Evolutionary conservation across 805 yeast species (phyloP), one percentile per base, ranked within the genome.

Genomic region (Nakazawaea ishiwadae): DNA sequence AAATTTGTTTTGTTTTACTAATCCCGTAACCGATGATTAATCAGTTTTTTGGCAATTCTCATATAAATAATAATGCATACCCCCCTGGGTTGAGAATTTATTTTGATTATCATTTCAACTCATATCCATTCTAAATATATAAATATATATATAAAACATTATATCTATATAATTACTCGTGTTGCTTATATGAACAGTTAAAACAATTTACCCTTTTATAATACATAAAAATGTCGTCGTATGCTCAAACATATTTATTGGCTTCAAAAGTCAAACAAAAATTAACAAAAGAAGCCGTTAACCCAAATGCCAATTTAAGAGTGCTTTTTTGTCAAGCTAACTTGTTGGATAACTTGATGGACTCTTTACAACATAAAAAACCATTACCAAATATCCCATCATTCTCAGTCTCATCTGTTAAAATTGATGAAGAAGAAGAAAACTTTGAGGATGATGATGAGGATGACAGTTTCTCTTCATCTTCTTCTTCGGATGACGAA

Each of bases 301-400:
- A 69, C 48, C 71, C 73, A 11, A 81, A 79, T 50, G 73, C 80
- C 24, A 63, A 77, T 40, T 66, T 82, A 38, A 67, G 84, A 37
- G 62, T 67, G 38, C 66, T 82, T 30, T 86, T 82, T 3, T 70
- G 78, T 31, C 89, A 83, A 58, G 88, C 89, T 16, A 83, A 82
- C 56, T 62, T 83, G 65, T 68, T 82, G 48, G 89, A 83, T 53
- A 69, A 66, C 46, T 55, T 82, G 39, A 79, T 83, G 74, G 85
- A 76, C 52, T 63, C 63, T 42, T 60, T 75, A 28, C 58, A 57
- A 40, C 30, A 34, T 24, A 42, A 42, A 47, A 62, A 36, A 52
- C 45, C 29, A 62, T 60, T 46, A 51, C 64, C 28, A 56, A 51
- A 40, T 57, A 59, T 48, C 46, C 64, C 45, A 46, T 46, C 28